phyloP scores from a whole-genome alignment of 2,329 filamentous ascomycete genomes.

The Madurella fahalii region DNA sequence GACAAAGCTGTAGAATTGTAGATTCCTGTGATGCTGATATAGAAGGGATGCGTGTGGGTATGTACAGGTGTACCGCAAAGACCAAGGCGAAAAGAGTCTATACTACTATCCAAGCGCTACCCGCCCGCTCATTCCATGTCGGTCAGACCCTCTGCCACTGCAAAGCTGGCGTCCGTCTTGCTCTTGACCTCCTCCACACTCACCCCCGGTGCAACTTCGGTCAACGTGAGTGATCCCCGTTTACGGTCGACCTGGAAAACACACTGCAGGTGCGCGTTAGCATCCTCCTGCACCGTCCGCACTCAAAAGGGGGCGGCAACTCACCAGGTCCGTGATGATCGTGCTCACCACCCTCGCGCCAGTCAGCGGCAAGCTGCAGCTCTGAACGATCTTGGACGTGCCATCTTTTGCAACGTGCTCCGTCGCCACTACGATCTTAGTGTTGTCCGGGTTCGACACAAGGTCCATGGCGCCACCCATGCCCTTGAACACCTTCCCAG shows the following conservation, averaged over 20 bases:
- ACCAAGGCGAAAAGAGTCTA: no score
- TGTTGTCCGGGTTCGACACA: constrained; percentile 65
- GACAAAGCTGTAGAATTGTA: constrained; percentile 9
- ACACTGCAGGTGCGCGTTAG: constrained; percentile 42
- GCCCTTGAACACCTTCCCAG: constrained; percentile 81
- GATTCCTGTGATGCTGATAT: no score
- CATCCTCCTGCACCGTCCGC: background rate
- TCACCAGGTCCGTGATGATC: constrained; percentile 68
- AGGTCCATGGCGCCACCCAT: constrained; percentile 79
- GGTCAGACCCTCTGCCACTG: constrained; percentile 55
- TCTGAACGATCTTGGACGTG: constrained; percentile 60
- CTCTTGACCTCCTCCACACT: constrained; percentile 62
- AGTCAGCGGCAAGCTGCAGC: constrained; percentile 61
- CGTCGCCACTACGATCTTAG: constrained; percentile 68
- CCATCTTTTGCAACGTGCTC: constrained; percentile 68
- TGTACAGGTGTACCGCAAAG: no score
- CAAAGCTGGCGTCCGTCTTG: constrained; percentile 68
- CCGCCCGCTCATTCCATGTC: constrained; percentile 35
- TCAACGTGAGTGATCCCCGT: constrained; percentile 60
- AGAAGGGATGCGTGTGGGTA: no score
- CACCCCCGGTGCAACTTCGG: constrained; percentile 66
- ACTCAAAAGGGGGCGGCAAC: constrained; percentile 29
- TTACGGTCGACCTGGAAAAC: constrained; percentile 66
- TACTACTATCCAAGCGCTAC: no score
- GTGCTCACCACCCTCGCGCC: constrained; percentile 65